These are phyloP conservation scores for Pythium rishiriense DNA, from an alignment of 352 stramenopile species.

Conservation along the genomic window DNA sequence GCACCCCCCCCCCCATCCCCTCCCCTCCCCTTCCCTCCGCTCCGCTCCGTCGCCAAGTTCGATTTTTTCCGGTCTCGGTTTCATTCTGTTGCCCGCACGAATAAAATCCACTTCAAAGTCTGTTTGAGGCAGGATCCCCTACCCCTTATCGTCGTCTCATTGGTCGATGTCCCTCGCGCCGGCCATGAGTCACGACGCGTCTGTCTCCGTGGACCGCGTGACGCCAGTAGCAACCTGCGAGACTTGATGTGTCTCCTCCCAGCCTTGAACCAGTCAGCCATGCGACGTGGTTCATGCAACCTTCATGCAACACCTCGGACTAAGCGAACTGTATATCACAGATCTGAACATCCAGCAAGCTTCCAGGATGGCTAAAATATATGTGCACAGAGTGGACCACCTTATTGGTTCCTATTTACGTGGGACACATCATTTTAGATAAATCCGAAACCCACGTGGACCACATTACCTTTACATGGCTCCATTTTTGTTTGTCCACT, in stretches of 20 bases:
- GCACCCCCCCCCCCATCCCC: neutral
- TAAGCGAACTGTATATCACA: neutral
- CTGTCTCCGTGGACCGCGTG: constrained; percentile 25
- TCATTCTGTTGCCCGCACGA: constrained; percentile 21
- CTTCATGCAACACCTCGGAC: constrained; percentile 7
- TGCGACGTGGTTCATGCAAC: constrained; percentile 20
- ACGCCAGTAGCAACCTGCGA: constrained; percentile 19
- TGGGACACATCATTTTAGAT: neutral
- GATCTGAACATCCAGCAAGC: neutral
- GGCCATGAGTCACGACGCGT: constrained; percentile 24
- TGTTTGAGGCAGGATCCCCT: constrained; percentile 15
- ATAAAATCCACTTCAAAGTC: constrained; percentile 34
- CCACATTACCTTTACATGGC: neutral
- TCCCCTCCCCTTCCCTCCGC: constrained; percentile 11
- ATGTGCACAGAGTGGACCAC: neutral
- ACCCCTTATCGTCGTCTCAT: constrained; percentile 16
- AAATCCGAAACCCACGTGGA: neutral
- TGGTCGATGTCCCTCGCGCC: constrained; percentile 24
- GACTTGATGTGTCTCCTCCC: constrained; percentile 12
- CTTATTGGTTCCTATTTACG: too few relatives aligned
- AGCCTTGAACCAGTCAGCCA: constrained; percentile 9
- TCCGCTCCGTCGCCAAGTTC: constrained; percentile 9
- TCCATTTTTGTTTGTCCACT: neutral
- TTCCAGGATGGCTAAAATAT: neutral
- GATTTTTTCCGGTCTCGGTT: constrained; percentile 19